Evolutionary conservation across 108 stramenopile genomes (phyloP), one percentile per base, ranked within the genome.

Genomic region (Nannochloropsis gaditana): DNA sequence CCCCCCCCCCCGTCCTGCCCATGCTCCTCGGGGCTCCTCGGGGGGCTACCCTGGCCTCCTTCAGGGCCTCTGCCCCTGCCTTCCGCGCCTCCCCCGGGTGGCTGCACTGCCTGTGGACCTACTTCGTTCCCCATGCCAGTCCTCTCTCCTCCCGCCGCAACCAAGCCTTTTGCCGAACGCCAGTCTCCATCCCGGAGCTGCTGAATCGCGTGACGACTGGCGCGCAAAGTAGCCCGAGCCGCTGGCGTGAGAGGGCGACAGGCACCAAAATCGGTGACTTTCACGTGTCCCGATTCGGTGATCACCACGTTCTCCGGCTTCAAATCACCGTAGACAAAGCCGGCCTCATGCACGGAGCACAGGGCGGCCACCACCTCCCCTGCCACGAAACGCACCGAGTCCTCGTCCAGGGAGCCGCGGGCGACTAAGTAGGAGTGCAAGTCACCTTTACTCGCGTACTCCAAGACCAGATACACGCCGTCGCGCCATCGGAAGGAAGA

Each of bases 271-370:
- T 99, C 98, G 3, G 96, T 95, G 6, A 99, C 79, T 89, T 99
- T 99, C 15, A 95, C 90, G 87, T 99, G 97, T 17, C 98, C 97
- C 15, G 91, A 89, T 83, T 94, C 95, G 15, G 95, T 96, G 43
- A 99, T 95, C 41, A 99, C 89, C 79, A 98, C 92, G 82, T 99
- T 99, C 88, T 95, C 94, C 10, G 96, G 96, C 85, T 99, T 98
- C 15, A 97, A 92, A 90, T 99, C 98, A 31, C 88, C 88, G 44
- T 45, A 90, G 80, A 87, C 85, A 79, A 90, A 91, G 9, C 90
- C 90, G 21, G 44, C 19, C 11, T 93, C 93, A 82, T 98, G 96
- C 81, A 98, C 94, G 84, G 94, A 94, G 41, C 88, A 86, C 31
- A 98, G 90, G 2, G 96, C 98, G 2, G 96, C 95, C 9, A 93